Evolutionary conservation across 257 asterid species (phyloP).

Genomic region (Solanum tarijense): DNA sequence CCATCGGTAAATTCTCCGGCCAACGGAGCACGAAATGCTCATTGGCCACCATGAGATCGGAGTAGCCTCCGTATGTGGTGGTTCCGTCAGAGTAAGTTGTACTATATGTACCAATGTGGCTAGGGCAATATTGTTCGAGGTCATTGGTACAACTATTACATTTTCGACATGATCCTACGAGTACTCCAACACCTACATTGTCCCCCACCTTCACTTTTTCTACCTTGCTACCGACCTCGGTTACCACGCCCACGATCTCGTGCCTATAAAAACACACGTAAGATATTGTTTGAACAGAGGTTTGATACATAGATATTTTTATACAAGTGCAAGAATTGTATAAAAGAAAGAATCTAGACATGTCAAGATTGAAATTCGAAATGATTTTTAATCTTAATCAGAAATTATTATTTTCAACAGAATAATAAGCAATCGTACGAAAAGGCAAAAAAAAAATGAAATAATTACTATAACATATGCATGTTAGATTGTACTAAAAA

Average conservation of each 20-base stretch:
- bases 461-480: too few species aligned
- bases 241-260: conserved; percentile 37
- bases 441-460: not conserved
- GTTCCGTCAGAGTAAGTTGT: conserved; percentile 23
- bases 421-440: not conserved
- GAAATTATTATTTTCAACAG: too few species aligned
- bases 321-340: too few species aligned
- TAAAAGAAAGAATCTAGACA: too few species aligned
- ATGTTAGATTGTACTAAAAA: too few species aligned
- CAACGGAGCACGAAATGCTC: conserved; percentile 40
- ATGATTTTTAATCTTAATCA: too few species aligned
- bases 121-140: conserved; percentile 39
- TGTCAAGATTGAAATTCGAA: too few species aligned
- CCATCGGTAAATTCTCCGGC: conserved; percentile 48
- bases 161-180: conserved; percentile 32
- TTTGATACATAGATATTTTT: not conserved
- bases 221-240: conserved; percentile 31
- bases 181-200: conserved; percentile 36
- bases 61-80: conserved; percentile 34
- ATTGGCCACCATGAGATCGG: conserved; percentile 29
- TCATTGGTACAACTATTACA: conserved; percentile 23
- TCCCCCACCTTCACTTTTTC: conserved; percentile 29
- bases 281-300: not conserved
- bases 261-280: conserved; percentile 4
- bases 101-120: conserved; percentile 18